Evolutionary conservation across 495 filamentous ascomycete genomes (phyloP), one percentile per base, ranked within the genome.

Genomic region (Neurospora africana): DNA sequence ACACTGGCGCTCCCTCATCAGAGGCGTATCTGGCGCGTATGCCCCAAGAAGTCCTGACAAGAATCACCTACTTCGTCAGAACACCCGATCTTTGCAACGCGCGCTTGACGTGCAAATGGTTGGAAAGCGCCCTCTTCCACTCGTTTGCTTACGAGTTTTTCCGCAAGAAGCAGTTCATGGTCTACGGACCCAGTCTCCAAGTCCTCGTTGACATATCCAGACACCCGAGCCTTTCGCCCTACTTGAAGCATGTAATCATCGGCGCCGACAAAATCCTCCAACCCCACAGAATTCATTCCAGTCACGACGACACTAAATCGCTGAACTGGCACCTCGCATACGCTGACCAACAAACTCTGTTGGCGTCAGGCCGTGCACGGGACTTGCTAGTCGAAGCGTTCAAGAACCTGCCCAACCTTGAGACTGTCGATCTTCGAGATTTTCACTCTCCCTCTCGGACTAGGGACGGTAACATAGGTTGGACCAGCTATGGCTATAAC

Each of bases 101-200:
- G 35, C 82, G 87, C 40, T 72, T 77, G 30, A 81, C 81, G 9
- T 87, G 85, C 79, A 84, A 78, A 70, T 69, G 72, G 30, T 65
- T 87, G n/a, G 86, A 88, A 69, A 74, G 65, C 8, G 69, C 73
- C 6, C 76, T 87, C 19, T 84, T 82, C 76, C 73, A 82, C 70
- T 76, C 71, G 33, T 89, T 89, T 74, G 75, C 83, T 11, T 76
- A 77, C 27, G 86, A 88, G 74, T 89, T 87, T 79, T 89, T 89
- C 76, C 77, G 81, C 23, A 87, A 86, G 75, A 83, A 83, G 67
- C 84, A 87, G 75, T 89, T 89, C 78, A 85, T 87, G 82, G 75
- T 86, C 72, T 82, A 79, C 11, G 75, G 81, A 33, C 77, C 76
- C 68, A 86, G 85, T 73, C 81, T 89, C 5, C 75, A 83, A 71